Evolutionary conservation across 2,329 filamentous ascomycete genomes (phyloP), one percentile per base, ranked within the genome.

Genomic region (Talaromyces sp.): DNA sequence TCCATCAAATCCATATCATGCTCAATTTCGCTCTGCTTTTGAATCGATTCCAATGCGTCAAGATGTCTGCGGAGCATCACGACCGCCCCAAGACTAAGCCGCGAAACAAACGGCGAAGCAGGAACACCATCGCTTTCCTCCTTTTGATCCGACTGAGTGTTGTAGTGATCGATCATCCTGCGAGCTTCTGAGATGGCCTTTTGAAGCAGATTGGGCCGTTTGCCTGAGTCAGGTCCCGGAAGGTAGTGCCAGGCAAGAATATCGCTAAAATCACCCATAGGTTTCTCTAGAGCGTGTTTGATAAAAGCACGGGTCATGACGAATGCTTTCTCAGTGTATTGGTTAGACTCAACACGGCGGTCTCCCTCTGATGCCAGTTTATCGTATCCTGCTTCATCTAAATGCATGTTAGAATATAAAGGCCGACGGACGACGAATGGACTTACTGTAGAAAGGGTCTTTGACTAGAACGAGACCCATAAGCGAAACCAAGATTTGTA

Each of bases 331-430:
- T 85, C 83, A 0, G 77, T 81, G 62, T 85, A 85, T 2, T 81
- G 73, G 1, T 74, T 74, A 5, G 77, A 77, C 54, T 79, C 79
- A 2, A 81, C 67, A 3, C 70, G 72, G 8, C 79, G 77, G 57
- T 81, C 77, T 4, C 75, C 74, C 3, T 79, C 76, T 10, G 74
- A 77, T 53, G 74, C 77, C 59, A 80, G 77, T 11, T 77, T 75
- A 52, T 86, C 83, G 63, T 83, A 87, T 27, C 85, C 84, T 11
- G 85, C 84, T 72, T 87, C 85, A 66, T 87, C 77, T 80, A 61
- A 17, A 46, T 46, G n/a, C 14, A 35, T 29, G 29, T 62, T 21
- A 61, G 51, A 53, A 38, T 57, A 54, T 12, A 5, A 12, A 19
- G 43, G 38, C 35, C 11, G 19, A 19, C 8, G 21, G 32, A 24